Percentiles rank a stretch among this genome's conserved stretches.
These are phyloP conservation scores for Ogataea corticis DNA, from an alignment of 805 yeast species.

Conservation along the genomic window DNA sequence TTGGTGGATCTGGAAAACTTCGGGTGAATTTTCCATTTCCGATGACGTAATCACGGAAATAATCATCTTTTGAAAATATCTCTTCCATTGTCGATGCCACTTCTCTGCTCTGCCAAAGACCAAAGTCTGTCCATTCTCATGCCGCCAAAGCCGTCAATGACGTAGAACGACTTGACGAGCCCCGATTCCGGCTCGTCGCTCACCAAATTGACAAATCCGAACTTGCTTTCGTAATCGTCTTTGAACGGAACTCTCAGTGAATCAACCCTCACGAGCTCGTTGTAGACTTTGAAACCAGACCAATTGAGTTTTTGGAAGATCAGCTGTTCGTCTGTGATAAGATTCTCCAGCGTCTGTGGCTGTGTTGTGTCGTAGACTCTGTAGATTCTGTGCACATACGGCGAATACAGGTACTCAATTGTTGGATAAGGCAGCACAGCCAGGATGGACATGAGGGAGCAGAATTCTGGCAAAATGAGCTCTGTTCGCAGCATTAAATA, in stretches of 20 bases:
- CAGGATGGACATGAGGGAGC: constrained; percentile 41
- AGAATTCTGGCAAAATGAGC: constrained; percentile 51
- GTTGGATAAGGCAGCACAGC: constrained; percentile 59
- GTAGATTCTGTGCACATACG: constrained; percentile 72
- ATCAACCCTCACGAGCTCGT: constrained; percentile 55
- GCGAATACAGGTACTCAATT: constrained; percentile 52
- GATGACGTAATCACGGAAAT: too few species aligned
- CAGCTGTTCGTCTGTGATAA: constrained; percentile 61
- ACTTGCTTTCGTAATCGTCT: constrained; percentile 35
- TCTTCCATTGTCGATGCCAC: constrained; percentile 70
- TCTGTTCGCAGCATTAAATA: constrained; percentile 56
- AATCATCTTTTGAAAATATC: constrained; percentile 28
- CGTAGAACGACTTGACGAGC: constrained; percentile 46
- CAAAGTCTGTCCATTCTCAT: constrained; percentile 80
- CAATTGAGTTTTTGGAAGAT: constrained; percentile 66
- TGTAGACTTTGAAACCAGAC: constrained; percentile 66
- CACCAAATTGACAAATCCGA: constrained; percentile 52
- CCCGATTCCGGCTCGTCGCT: constrained; percentile 40
- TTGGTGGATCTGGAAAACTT: background rate
- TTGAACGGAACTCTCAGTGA: constrained; percentile 42
- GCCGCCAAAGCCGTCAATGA: constrained; percentile 77
- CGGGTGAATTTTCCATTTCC: too few species aligned
- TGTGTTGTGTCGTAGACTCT: constrained; percentile 63
- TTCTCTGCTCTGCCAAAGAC: constrained; percentile 74
- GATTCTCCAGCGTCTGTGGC: constrained; percentile 64